phyloP scores from a whole-genome alignment of 768 basidiomycete genomes.

The Dacryopinax primogenitus region DNA sequence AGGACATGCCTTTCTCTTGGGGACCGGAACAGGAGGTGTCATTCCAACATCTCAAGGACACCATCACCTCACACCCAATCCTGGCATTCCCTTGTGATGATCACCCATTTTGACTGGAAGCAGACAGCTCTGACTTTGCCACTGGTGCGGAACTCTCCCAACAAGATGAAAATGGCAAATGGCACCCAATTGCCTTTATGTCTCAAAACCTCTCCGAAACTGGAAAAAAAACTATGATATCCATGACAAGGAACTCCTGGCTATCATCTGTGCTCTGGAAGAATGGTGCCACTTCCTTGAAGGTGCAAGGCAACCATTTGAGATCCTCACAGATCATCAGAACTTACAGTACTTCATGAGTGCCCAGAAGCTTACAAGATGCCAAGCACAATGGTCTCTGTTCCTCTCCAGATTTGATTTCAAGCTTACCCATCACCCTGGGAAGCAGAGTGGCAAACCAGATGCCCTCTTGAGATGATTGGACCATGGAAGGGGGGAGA shows the following conservation, averaged over 20 bases:
- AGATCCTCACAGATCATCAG: neutral
- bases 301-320: neutral
- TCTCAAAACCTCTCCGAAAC: conserved; percentile 26
- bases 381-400: neutral
- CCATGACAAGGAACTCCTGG: conserved; percentile 40
- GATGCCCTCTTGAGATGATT: conserved; percentile 12
- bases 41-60: conserved; percentile 17
- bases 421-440: conserved; percentile 8
- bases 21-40: neutral
- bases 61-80: conserved; percentile 15
- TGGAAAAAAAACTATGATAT: conserved; percentile 39
- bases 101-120: neutral
- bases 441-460: conserved; percentile 3
- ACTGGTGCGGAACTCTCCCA: neutral
- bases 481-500: conserved; percentile 12
- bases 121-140: neutral
- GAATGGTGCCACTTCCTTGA: conserved; percentile 16
- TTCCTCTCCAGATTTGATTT: neutral
- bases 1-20: conserved; percentile 14
- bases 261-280: conserved; percentile 29
- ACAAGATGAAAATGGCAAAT: neutral
- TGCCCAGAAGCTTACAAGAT: neutral
- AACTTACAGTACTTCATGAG: neutral
- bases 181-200: conserved; percentile 30
- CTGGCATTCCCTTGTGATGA: neutral